Evolutionary conservation across 495 filamentous ascomycete genomes (phyloP), one percentile per base, ranked within the genome.

Genomic region (Penicillium chermesinum): DNA sequence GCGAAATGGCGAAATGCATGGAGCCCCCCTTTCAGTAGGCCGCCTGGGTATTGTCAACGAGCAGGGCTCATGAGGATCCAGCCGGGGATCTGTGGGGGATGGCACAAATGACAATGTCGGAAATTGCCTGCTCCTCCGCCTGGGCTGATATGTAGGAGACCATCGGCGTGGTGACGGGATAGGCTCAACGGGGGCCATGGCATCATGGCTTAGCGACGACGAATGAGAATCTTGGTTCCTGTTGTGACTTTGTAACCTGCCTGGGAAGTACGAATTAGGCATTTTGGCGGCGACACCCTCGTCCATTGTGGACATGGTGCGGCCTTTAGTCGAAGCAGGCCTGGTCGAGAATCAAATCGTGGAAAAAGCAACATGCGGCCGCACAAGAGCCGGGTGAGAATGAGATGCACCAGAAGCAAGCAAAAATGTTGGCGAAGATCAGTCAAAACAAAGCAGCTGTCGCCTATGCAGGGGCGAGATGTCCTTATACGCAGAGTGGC

Each of bases 1-100:
- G 16, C 70, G 70, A 42, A 72, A 72, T 0, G 70, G 72, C 18
- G 70, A 74, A 32, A 71, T 64, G 20, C 42, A 62, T 33, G 58
- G 51, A 13, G 58, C 39, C 1, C 44, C 52, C 2, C 67, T 66
- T 32, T 65, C 64, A 17, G 48, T 47, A 17, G 58, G 52, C 16
- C 65, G 56, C 48, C 61, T 53, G 13, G 58, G 35, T 30, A 61
- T 50, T n/a, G 62, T 52, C 19, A 60, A 50, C 17, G 57, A 30
- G 25, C 10, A 63, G 41, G 59, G 60, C 27, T 72, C 69, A 38
- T 61, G 50, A 16, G 45, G 14, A 15, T 63, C 60, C 34, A 44
- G 22, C 2, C 49, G 52, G 14, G 51, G 44, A 16, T 53, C 17
- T 20, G 45, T 44, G 9, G 60, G 54, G 16, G 60, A 50, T 1